Evolutionary conservation across 192 early-diverging fungal species (phyloP).

Genomic region (Fimicolochytrium jonesii): DNA sequence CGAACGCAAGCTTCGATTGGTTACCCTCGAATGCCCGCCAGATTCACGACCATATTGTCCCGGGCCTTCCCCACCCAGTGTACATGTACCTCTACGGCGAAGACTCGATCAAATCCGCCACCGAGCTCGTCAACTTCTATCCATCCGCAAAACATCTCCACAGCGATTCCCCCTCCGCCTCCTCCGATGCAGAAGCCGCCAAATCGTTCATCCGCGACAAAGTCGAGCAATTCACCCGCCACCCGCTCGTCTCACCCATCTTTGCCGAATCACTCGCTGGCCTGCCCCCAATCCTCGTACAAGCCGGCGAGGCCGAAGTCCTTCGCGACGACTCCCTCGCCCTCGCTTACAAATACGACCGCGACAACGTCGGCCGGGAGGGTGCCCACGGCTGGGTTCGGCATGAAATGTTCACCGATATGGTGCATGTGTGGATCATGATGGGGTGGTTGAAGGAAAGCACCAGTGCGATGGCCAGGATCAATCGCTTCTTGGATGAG

Average conservation of each 20-base stretch:
- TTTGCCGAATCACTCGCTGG: constrained; percentile 28
- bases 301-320: constrained; percentile 39
- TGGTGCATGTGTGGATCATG: constrained; percentile 42
- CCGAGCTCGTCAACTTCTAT: background rate
- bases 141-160: too few species aligned
- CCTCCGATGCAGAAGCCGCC: too few species aligned
- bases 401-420: constrained; percentile 45
- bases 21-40: constrained; percentile 26
- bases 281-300: constrained; percentile 41
- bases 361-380: constrained; percentile 8
- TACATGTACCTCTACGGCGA: constrained; percentile 41
- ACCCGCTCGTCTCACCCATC: constrained; percentile 42
- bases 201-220: constrained; percentile 19
- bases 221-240: constrained; percentile 30
- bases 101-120: background rate
- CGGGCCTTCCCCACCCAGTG: constrained; percentile 30
- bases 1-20: constrained; percentile 33
- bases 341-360: constrained; percentile 36
- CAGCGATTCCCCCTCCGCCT: too few species aligned
- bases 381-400: constrained; percentile 24
- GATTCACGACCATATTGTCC: constrained; percentile 31
- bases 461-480: constrained; percentile 7
- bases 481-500: constrained; percentile 21
- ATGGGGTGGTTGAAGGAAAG: constrained; percentile 19
- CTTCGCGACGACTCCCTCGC: constrained; percentile 41